These are phyloP conservation scores for Hydrangea macrophylla DNA, from an alignment of 148 eudicot genomes.

Conservation along the genomic window DNA sequence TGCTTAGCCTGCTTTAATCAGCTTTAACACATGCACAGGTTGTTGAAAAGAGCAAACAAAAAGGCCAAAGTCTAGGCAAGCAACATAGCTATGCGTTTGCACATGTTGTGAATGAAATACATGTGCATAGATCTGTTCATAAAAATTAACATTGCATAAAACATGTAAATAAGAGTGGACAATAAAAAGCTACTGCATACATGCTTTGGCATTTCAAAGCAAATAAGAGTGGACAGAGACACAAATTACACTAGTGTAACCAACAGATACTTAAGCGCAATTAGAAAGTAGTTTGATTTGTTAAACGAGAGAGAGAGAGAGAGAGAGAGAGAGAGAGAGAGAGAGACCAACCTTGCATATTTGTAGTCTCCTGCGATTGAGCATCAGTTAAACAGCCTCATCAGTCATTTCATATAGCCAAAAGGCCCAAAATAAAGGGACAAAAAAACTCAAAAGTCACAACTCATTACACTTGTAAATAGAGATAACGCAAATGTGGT, in stretches of 20 bases:
- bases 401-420: slow-evolving; percentile 10
- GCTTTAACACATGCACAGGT: not conserved
- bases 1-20: too few relatives aligned
- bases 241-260: not conserved
- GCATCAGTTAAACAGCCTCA: slow-evolving; percentile 15
- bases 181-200: not conserved
- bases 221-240: not conserved
- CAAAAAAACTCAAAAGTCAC: not conserved
- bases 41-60: not conserved
- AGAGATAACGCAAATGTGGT: not conserved
- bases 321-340: too few relatives aligned
- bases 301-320: slow-evolving; percentile 3
- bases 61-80: not conserved
- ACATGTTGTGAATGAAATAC: not conserved
- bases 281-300: not conserved
- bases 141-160: not conserved
- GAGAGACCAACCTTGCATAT: slow-evolving; percentile 60
- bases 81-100: not conserved
- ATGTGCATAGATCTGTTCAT: not conserved
- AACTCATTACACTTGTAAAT: not conserved
- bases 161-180: not conserved
- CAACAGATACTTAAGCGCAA: not conserved
- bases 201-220: not conserved
- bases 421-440: not conserved
- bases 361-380: slow-evolving; percentile 92